Evolutionary conservation across 2,329 filamentous ascomycete species (phyloP).

Genomic region (Chaetomium sp.): DNA sequence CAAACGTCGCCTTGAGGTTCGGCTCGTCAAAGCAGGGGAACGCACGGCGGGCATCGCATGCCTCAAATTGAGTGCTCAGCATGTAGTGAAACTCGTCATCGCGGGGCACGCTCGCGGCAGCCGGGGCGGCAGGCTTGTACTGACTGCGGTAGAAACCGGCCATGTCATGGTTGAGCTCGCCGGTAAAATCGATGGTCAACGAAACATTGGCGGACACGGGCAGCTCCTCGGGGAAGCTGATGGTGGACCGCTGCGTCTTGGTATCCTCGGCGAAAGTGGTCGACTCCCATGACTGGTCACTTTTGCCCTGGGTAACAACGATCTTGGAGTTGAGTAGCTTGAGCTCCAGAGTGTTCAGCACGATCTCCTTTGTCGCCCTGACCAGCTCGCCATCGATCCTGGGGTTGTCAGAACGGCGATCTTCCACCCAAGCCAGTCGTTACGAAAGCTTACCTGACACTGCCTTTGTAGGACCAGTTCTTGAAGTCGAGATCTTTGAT

Average conservation of each 20-base stretch:
- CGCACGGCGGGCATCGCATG: constrained; percentile 89
- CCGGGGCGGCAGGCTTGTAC: constrained; percentile 78
- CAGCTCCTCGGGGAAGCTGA: constrained; percentile 72
- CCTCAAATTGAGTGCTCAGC: constrained; percentile 97
- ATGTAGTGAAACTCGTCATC: constrained; percentile 70
- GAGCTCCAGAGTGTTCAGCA: constrained; percentile 83
- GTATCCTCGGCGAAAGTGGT: constrained; percentile 77
- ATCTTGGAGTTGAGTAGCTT: constrained; percentile 70
- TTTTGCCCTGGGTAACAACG: constrained; percentile 58
- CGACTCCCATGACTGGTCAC: constrained; percentile 59
- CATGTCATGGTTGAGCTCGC: constrained; percentile 89
- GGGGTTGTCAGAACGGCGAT: background rate
- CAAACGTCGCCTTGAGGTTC: constrained; percentile 93
- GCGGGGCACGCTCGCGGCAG: constrained; percentile 75
- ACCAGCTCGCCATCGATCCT: constrained; percentile 76
- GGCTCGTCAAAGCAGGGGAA: constrained; percentile 99
- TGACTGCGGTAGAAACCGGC: constrained; percentile 86
- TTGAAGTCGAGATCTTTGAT: constrained; percentile 79
- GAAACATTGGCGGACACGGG: constrained; percentile 66
- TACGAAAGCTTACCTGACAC: constrained; percentile 58
- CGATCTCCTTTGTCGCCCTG: constrained; percentile 72
- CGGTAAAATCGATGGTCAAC: constrained; percentile 66
- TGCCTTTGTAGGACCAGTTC: constrained; percentile 77
- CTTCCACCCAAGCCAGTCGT: background rate
- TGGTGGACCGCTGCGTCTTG: constrained; percentile 78